Percentiles rank a stretch among this genome's conserved stretches.
Evolutionary conservation across 495 filamentous ascomycete genomes (phyloP).

Genomic region (Schizothecium vesticola): DNA sequence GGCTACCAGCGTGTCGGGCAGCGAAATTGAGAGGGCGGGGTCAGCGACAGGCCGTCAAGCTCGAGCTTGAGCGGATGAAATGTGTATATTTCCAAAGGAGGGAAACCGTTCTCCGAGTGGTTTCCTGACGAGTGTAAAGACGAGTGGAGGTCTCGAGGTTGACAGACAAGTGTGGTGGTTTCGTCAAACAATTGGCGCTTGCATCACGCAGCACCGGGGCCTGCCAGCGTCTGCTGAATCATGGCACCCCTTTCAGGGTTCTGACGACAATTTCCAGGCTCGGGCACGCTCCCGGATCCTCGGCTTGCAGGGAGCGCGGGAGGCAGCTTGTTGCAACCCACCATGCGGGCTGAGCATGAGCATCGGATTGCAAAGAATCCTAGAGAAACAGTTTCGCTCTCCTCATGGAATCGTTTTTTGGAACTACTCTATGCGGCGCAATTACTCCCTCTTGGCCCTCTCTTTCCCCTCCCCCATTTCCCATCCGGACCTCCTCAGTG

Average conservation of each 20-base stretch:
- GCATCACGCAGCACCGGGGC: background rate
- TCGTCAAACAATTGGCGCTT: background rate
- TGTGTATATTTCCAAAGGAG: background rate
- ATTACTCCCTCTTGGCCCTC: background rate
- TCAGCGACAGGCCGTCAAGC: background rate
- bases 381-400: background rate
- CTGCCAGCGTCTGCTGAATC: slow-evolving; percentile 5
- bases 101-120: background rate
- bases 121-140: background rate
- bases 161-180: background rate
- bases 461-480: background rate
- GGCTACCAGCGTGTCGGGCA: background rate
- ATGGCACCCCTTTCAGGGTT: slow-evolving; percentile 8
- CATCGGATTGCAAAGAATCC: background rate
- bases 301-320: background rate
- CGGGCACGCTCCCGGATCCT: background rate
- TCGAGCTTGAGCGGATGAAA: background rate
- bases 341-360: background rate
- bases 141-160: background rate
- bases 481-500: background rate
- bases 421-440: background rate
- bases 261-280: background rate
- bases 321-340: background rate
- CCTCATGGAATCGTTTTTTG: background rate
- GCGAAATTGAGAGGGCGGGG: background rate